Evolutionary conservation across 2,329 filamentous ascomycete genomes (phyloP), one percentile per base, ranked within the genome.

Genomic region (Colletotrichum sp.): DNA sequence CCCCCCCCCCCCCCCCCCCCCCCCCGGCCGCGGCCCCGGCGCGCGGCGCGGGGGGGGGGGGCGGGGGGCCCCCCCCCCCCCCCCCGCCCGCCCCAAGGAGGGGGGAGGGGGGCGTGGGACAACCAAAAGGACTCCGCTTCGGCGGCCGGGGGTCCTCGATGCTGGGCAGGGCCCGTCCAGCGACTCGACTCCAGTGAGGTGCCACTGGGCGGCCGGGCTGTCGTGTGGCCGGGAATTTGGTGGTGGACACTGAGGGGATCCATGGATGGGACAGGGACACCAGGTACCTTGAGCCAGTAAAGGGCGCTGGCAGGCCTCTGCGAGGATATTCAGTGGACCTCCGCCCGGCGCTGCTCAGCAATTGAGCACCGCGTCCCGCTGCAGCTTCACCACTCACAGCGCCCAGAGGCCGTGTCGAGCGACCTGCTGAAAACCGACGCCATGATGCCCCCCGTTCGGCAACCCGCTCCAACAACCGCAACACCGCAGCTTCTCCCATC

Each of bases 261-360:
- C 36, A 39, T 39, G 36, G 16, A 18, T 39, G 16, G 34, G 34
- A 36, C 34, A 16, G 15, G 34, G 34, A 39, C 36, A 18, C 36
- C 36, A 39, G 36, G 36, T 39, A 8, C 15, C 36, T 39, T 18
- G 36, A 49, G 24, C 73, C 69, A 72, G 26, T 72, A 34, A 72
- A 34, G 55, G 63, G 21, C 64, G 70, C 64, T 65, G 73, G 44
- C 64, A 59, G 64, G 73, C 70, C 70, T 69, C 70, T 52, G 55
- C 73, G 44, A 73, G 73, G 69, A 28, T 72, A 63, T 68, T 63
- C 62, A 68, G 72, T 76, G 73, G 69, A 72, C 55, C 73, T 63
- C n/a, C 32, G 63, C 69, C 63, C 57, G 57, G 55, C 32, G 39
- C 16, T 60, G 28, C 26, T 59, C 64, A 73, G 59, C 64, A 52